Base-by-base conservation (phyloP, 1,139 yeast genomes). In the Saccharomycopsis hybrid region DNA sequence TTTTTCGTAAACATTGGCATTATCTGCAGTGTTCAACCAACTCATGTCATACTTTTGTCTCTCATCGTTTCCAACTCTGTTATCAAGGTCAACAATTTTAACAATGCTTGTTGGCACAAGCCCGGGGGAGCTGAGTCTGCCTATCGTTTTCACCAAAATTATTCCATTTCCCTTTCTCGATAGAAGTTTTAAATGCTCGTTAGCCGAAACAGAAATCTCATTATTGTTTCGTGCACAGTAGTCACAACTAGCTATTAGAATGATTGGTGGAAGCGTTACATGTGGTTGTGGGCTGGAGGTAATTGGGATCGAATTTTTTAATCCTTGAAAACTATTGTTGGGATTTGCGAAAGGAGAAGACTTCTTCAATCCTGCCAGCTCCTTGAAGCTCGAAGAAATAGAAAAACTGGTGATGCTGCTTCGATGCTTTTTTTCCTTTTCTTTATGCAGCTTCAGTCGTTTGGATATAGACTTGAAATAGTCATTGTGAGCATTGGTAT, bases 131-230 rank as follows among this genome's bases (percentile, higher is more conserved):
- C 81, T 77, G 44, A 78, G 61, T 45, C 82, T 63, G 46, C 77
- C 76, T 47, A 80, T 76, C 4, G 85, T 80, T 60, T 78, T 79
- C n/a, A 81, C 85, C 35, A 79, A 70, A 48, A 78, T 71, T 82
- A 83, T 78, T 51, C 80, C 85, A 58, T 70, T 74, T 4, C 76
- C 78, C 57, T 75, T 79, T 59, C 76, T 78, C 35, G 80, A 80
- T 53, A 82, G 67, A 18, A 80, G 70, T 49, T 76, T 77, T 56
- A 80, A 67, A 53, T 78, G 77, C 58, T 80, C 85, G 32, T 82
- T 82, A 0, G 74, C 74, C 4, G 58, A 55, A 4, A 78, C 70
- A 38, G 73, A 74, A 53, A 80, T 64, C 58, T 80, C 85, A 58
- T 77, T 78, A 25, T 69, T 71, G 41, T 78, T 65, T 61, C 77